A percentile compares a stretch with the other conserved stretches of the same genome.
Conservation (phyloP, 305 asterid species). For the Salvia sclarea region DNA sequence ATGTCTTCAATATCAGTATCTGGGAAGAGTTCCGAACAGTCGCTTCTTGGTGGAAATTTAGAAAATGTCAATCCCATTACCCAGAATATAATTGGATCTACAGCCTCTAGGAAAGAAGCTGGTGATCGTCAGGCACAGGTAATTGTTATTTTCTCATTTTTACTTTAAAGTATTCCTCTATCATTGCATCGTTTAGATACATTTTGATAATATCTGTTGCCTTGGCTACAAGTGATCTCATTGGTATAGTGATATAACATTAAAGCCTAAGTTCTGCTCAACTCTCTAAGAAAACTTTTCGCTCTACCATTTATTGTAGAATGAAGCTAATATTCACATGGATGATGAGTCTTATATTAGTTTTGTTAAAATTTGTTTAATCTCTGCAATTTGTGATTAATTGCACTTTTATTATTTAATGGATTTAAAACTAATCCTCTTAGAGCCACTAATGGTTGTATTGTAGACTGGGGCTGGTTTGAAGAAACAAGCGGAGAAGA, state of each 20-base stretch:
- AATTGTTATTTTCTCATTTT: conserved; percentile 37
- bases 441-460: conserved; percentile 32
- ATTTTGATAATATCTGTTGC: not conserved
- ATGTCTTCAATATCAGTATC: conserved; percentile 42
- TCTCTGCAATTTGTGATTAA: not conserved
- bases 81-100: conserved; percentile 44
- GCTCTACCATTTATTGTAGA: not conserved
- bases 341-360: not conserved
- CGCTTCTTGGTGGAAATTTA: conserved; percentile 40
- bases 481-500: conserved; percentile 59
- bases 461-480: conserved; percentile 48
- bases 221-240: not conserved
- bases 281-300: too few relatives aligned
- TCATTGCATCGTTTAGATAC: not conserved
- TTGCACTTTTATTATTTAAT: conserved; percentile 7
- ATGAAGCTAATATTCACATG: not conserved
- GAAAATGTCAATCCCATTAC: conserved; percentile 30
- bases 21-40: conserved; percentile 45
- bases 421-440: conserved; percentile 14
- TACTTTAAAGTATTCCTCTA: not conserved
- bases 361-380: conserved; percentile 4
- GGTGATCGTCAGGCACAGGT: conserved; percentile 53
- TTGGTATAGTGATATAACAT: not conserved
- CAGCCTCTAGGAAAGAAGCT: conserved; percentile 35
- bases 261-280: not conserved